Conservation (phyloP, 108 stramenopile species). For the Nitzschia sp. region DNA sequence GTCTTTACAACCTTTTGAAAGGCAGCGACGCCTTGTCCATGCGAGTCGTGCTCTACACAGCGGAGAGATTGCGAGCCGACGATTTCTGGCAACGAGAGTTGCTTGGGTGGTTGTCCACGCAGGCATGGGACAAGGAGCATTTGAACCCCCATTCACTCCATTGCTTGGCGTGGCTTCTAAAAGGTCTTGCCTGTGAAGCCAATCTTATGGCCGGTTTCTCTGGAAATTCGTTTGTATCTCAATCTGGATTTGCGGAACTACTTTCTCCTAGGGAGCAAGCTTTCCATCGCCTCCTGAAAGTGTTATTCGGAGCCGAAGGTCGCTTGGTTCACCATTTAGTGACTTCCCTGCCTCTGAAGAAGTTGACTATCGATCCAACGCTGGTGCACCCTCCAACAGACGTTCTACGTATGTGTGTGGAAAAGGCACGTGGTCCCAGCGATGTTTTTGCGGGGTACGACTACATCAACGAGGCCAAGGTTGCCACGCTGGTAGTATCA, state of each 20-base stretch:
- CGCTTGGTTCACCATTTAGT: slow-evolving; percentile 37
- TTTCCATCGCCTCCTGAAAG: slow-evolving; percentile 30
- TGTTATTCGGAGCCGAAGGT: slow-evolving; percentile 38
- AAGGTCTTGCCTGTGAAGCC: slow-evolving; percentile 64
- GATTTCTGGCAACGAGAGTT: slow-evolving; percentile 33
- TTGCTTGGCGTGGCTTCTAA: slow-evolving; percentile 69
- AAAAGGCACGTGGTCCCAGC: slow-evolving; percentile 33
- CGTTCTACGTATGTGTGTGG: slow-evolving; percentile 33
- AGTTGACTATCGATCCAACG: slow-evolving; percentile 27
- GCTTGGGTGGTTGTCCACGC: slow-evolving; percentile 9
- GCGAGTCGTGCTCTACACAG: slow-evolving; percentile 26
- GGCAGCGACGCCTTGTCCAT: slow-evolving; percentile 1
- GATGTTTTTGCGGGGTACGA: slow-evolving; percentile 55
- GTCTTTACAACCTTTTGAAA: slow-evolving; percentile 34
- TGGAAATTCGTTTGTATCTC: not conserved
- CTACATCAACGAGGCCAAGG: slow-evolving; percentile 36
- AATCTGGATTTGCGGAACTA: slow-evolving; percentile 6
- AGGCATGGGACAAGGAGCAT: not conserved
- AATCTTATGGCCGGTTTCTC: slow-evolving; percentile 29
- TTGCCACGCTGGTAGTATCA: slow-evolving; percentile 5
- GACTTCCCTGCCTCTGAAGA: slow-evolving; percentile 29
- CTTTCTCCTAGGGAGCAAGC: slow-evolving; percentile 23
- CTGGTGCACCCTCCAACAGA: slow-evolving; percentile 42
- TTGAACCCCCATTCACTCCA: slow-evolving; percentile 44
- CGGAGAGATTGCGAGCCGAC: slow-evolving; percentile 34